Percentiles rank a stretch among this genome's conserved stretches.
phyloP scores from a whole-genome alignment of 148 eudicot species.

The Chenopodium album region DNA sequence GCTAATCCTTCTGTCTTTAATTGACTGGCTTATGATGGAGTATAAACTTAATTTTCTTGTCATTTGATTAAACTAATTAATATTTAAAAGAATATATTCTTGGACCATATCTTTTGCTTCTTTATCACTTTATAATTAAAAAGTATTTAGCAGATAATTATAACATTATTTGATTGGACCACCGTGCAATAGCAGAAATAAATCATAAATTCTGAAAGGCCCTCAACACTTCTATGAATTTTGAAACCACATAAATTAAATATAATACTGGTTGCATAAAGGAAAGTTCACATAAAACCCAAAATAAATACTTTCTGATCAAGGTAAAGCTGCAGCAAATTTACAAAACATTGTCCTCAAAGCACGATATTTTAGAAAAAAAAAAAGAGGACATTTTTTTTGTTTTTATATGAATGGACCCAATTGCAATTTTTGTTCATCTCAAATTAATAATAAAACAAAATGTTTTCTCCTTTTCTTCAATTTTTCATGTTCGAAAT shows the following conservation, averaged over 20 bases:
- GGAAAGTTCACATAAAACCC: background rate
- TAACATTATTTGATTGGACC: background rate
- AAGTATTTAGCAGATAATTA: background rate
- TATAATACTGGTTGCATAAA: background rate
- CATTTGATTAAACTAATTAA: background rate
- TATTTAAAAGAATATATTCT: background rate
- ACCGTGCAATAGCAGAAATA: background rate
- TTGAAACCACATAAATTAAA: too few species aligned
- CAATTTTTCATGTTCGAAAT: too few species aligned
- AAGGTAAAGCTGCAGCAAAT: background rate
- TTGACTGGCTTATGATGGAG: background rate
- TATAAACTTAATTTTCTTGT: background rate
- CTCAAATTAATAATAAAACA: too few species aligned
- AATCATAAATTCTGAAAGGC: background rate
- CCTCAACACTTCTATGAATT: background rate
- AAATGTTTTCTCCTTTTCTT: too few species aligned
- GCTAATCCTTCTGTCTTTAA: background rate
- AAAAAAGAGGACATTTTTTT: too few species aligned
- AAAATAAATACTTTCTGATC: background rate
- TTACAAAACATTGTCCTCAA: background rate
- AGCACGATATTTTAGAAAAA: too few species aligned
- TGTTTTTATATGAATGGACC: background rate
- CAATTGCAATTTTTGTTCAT: background rate
- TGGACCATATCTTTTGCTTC: constrained; percentile 2
- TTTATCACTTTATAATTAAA: background rate